Conservation (phyloP, 148 eudicot species). For the Persicaria maculosa region DNA sequence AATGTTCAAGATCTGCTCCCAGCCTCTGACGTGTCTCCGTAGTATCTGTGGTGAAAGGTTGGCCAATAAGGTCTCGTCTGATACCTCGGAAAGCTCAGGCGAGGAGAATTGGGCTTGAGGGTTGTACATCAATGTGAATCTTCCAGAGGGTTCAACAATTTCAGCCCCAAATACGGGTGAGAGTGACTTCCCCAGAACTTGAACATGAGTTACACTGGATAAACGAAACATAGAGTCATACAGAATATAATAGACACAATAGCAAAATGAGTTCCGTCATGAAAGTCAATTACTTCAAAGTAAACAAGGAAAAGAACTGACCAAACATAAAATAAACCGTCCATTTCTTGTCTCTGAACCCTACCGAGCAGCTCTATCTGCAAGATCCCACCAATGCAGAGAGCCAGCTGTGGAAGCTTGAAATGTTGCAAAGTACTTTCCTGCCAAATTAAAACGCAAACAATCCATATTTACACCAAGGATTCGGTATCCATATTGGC, state of each 20-base stretch:
- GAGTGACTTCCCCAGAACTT: conserved; percentile 48
- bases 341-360: conserved; percentile 69
- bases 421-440: conserved; percentile 51
- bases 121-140: conserved; percentile 29
- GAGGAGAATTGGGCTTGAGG: conserved; percentile 28
- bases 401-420: conserved; percentile 70
- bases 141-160: conserved; percentile 32
- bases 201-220: conserved; percentile 53
- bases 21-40: conserved; percentile 29
- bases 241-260: background rate
- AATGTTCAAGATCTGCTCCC: conserved; percentile 44
- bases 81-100: conserved; percentile 12
- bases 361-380: conserved; percentile 77
- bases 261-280: background rate
- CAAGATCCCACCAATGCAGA: conserved; percentile 72
- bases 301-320: conserved; percentile 13
- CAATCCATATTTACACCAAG: background rate
- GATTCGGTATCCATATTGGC: background rate
- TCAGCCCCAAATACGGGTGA: conserved; percentile 50
- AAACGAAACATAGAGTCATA: background rate
- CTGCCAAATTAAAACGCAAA: conserved; percentile 26
- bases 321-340: conserved; percentile 68
- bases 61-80: conserved; percentile 13
- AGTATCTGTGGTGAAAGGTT: conserved; percentile 20
- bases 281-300: background rate